Evolutionary conservation across 1,284 basidiomycete genomes (phyloP), one percentile per base, ranked within the genome.

Genomic region (Trametes versicolor): DNA sequence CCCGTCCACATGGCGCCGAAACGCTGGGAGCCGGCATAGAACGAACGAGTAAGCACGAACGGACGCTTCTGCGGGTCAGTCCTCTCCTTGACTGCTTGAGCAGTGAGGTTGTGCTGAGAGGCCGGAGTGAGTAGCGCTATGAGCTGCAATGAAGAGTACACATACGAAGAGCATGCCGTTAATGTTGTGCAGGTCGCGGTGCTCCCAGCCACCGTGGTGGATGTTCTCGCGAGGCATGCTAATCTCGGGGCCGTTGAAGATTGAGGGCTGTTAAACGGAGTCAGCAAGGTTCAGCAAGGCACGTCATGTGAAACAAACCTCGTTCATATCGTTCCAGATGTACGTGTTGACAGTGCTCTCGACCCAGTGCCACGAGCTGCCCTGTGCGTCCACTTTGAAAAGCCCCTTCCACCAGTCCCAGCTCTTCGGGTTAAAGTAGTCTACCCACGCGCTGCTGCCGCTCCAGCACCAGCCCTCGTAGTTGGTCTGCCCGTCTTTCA

Each of bases 291-390:
- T n/a, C 21, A n/a, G 2, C 8, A 61, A n/a, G 25, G 34, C 13
- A 34, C 29, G 19, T 29, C 57, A 37, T 6, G 7, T 0, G 7
- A n/a, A 43, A 29, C 58, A 4, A 17, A 74, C 93, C 86, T 99
- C 97, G 75, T 98, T 99, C 97, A 99, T 99, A 77, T 99, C 97
- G 78, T 98, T 99, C 96, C 97, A 98, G 66, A 99, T 94, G 75
- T 91, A 92, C 12, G 98, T 86, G 72, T 90, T 88, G 53, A 89
- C 87, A 1, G 94, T 94, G 69, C 92, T 94, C 65, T 92, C 81
- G 0, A 82, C 85, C 93, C 92, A 94, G 2, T 86, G 80, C 86
- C 88, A 94, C 37, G 83, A 81, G 12, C 79, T 83, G 45, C 81
- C 67, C 32, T 78, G 74, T 55, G 83, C 73, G 73, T 79, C 77